Evolutionary conservation across 2,329 filamentous ascomycete species (phyloP), one percentile per base, ranked within the genome.

Genomic region (Ambrosiella xylebori): DNA sequence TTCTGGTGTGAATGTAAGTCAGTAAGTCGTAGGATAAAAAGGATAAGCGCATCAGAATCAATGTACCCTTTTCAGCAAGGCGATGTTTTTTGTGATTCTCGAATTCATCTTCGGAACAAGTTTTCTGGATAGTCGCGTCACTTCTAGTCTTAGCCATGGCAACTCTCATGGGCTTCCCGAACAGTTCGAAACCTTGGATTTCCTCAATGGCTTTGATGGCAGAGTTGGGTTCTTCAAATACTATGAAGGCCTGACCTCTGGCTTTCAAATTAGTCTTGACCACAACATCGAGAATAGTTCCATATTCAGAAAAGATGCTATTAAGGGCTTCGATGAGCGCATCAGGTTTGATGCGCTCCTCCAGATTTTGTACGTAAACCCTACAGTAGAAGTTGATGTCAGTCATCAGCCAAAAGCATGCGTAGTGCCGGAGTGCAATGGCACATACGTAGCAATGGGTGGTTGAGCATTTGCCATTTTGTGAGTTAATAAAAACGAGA

Each of bases 221-320:
- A n/a, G 83, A 80, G 58, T 89, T 85, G n/a, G 84, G 74, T 61
- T 76, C 79, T 65, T 94, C 88, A 68, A 89, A 97, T 51, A 97
- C 89, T 54, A 98, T 73, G 68, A 98, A 98, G 0, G 93, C 93
- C 71, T 98, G 93, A 11, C 93, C 93, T 69, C 94, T 96, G 49
- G 88, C 87, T 68, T 87, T 90, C 37, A 97, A 71, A 69, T 94
- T 96, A 63, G 81, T 88, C 74, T 95, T 95, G 50, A 87, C 87
- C 61, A 95, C 79, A 56, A 95, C 80, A 62, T 95, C 89, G 64
- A 95, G 72, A 61, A 95, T 81, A 59, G 76, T 83, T 62, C 93
- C 93, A 70, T 93, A 96, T 70, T 95, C 87, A 62, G 82, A 82
- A 72, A 97, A 97, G 65, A 97, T 77, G 62, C 84, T 81, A 19